Evolutionary conservation across 257 asterid species (phyloP), one percentile per base, ranked within the genome.

Genomic region (Primulina eburnea): DNA sequence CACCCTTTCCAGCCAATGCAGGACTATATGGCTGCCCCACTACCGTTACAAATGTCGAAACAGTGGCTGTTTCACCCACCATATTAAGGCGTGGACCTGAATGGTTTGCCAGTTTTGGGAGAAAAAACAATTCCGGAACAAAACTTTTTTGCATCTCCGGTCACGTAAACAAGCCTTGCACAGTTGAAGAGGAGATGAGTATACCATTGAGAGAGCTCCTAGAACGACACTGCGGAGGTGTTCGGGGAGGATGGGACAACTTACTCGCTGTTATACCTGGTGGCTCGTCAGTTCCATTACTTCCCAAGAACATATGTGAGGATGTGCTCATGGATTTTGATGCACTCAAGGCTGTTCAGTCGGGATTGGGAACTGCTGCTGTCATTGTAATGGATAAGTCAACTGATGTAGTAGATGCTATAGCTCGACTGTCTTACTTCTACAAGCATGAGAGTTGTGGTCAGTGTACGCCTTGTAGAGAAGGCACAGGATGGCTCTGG

Each of bases 401-500:
- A n/a, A 91, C 99, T 17, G 99, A 94, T 69, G 75, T 94, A 71
- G 97, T 94, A 3, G 99, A 94, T 80, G 97, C 99, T 32, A 91
- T 91, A 71, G 95, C 97, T 6, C 77, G 99, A 77, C 90, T 94
- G 5, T 94, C 97, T 6, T 94, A 94, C 80, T 94, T 94, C 87
- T 94, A 94, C 78, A 94, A 94, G 83, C 99, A 94, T 29, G 99
- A 94, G 89, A 91, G 99, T 40, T 91, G 99, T 75, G 99, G 97
- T 32, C 99, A 94, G 82, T 91, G 99, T 68, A 94, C 97, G 0
- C 99, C 99, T 62, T 94, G 99, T 79, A 84, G 99, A 77, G 99
- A 94, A 77, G 99, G 99, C 40, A 94, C 99, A 5, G 97, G 97
- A 8, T 94, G 99, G 99, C 92, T 94, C 20, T 94, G 99, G 99